These are phyloP conservation scores for Hermanozyma aechmeae DNA, from an alignment of 805 yeast species.

Conservation along the genomic window DNA sequence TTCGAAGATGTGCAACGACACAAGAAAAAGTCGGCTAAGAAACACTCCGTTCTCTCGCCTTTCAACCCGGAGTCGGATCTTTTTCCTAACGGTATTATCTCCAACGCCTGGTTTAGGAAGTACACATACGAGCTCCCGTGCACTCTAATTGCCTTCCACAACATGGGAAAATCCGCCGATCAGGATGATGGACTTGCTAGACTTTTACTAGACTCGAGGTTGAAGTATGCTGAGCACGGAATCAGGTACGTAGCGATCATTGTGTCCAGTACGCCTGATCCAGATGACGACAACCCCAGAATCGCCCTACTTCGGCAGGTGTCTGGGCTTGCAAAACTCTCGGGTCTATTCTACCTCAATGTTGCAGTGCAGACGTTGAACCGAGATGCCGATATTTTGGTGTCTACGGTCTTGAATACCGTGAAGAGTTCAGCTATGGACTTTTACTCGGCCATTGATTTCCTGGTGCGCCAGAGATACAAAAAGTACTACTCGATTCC, in stretches of 20 bases:
- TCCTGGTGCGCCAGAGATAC: slow-evolving; percentile 22
- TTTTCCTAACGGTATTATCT: slow-evolving; percentile 19
- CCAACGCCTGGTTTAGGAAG: slow-evolving; percentile 26
- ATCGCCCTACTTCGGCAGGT: slow-evolving; percentile 15
- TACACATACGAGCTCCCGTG: slow-evolving; percentile 15
- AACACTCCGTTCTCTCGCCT: slow-evolving; percentile 27
- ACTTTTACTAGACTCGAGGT: slow-evolving; percentile 7
- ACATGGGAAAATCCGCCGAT: slow-evolving; percentile 1
- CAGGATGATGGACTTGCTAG: slow-evolving; percentile 9
- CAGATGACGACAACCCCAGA: slow-evolving; percentile 12
- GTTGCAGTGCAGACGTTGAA: slow-evolving; percentile 5
- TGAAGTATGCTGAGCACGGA: slow-evolving; percentile 3
- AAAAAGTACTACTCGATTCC: slow-evolving; percentile 30
- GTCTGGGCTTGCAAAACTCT: slow-evolving; percentile 20
- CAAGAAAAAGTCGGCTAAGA: slow-evolving; percentile 1
- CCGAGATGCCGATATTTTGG: slow-evolving; percentile 22
- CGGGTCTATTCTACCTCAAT: slow-evolving; percentile 21
- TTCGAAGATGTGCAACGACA: slow-evolving; percentile 2
- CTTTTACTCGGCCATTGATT: slow-evolving; percentile 24
- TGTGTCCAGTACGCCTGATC: slow-evolving; percentile 6
- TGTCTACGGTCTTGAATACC: slow-evolving; percentile 19
- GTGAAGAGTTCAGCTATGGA: slow-evolving; percentile 20
- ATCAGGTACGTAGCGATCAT: slow-evolving; percentile 7
- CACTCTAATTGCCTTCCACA: no score
- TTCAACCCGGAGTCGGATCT: slow-evolving; percentile 21